A percentile compares a stretch with the other conserved stretches of the same genome.
These are phyloP conservation scores for Kernera saxatilis DNA, from an alignment of 345 rosid species.

Conservation along the genomic window DNA sequence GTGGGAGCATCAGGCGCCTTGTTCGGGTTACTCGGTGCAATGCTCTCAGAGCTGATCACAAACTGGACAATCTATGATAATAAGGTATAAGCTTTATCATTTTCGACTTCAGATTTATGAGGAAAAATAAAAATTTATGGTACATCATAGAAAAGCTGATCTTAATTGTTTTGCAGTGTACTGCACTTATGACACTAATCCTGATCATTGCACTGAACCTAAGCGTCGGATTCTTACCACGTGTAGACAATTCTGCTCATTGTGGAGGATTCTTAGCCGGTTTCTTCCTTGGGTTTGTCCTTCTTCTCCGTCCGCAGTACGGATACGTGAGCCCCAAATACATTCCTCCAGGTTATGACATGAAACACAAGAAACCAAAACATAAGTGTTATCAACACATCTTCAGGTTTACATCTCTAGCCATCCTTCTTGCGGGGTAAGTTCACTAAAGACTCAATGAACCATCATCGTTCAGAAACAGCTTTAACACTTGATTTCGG, in stretches of 20 bases:
- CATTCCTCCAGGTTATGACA: slow-evolving; percentile 58
- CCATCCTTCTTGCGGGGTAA: slow-evolving; percentile 60
- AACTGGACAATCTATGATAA: slow-evolving; percentile 87
- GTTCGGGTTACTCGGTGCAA: slow-evolving; percentile 93
- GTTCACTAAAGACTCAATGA: slow-evolving; percentile 12
- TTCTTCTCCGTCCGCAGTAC: slow-evolving; percentile 84
- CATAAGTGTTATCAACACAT: slow-evolving; percentile 61
- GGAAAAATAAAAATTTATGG: background rate
- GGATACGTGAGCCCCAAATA: slow-evolving; percentile 64
- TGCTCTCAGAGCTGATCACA: slow-evolving; percentile 90
- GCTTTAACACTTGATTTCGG: background rate
- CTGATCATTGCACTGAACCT: slow-evolving; percentile 64
- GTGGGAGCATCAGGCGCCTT: slow-evolving; percentile 97
- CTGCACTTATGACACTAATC: slow-evolving; percentile 57
- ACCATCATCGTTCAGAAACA: background rate
- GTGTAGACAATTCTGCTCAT: slow-evolving; percentile 90
- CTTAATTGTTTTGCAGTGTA: slow-evolving; percentile 43
- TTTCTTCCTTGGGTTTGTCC: slow-evolving; percentile 70
- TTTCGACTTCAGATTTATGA: background rate
- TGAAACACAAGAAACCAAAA: slow-evolving; percentile 54
- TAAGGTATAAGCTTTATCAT: slow-evolving; percentile 44
- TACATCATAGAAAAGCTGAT: background rate
- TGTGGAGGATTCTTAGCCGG: slow-evolving; percentile 84
- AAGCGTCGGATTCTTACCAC: slow-evolving; percentile 69
- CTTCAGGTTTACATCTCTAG: slow-evolving; percentile 39